Conservation (phyloP, 2,329 filamentous ascomycete genomes). For the Fusarium oligoseptatum region DNA sequence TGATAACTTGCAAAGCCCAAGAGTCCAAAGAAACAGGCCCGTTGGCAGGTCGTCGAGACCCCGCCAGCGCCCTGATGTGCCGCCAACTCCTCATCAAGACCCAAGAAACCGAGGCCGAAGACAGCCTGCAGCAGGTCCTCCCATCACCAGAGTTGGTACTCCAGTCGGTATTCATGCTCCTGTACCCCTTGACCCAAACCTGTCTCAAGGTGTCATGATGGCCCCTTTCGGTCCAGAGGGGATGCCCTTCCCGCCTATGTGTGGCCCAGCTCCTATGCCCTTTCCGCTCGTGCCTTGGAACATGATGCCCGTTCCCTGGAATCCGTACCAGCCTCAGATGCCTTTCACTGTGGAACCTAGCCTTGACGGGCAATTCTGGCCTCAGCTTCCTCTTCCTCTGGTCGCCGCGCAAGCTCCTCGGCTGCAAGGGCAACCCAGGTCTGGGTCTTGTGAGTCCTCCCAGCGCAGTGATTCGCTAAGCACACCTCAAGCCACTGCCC, state of each 20-base stretch:
- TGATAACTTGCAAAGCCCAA: background rate
- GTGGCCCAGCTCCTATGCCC: slow-evolving; percentile 12
- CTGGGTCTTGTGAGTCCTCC: slow-evolving; percentile 5
- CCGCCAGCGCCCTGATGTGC: slow-evolving; percentile 3
- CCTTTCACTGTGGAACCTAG: background rate
- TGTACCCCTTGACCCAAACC: background rate
- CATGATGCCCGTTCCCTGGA: slow-evolving; percentile 9
- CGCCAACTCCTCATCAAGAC: slow-evolving; percentile 34
- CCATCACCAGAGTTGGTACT: background rate
- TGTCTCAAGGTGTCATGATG: background rate
- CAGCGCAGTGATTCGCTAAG: background rate
- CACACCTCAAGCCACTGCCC: background rate
- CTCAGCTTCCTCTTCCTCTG: slow-evolving; percentile 1
- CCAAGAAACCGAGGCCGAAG: slow-evolving; percentile 14
- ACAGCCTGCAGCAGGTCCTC: background rate
- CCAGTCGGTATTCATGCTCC: background rate
- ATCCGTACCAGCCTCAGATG: background rate
- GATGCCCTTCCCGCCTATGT: slow-evolving; percentile 9
- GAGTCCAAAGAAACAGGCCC: background rate
- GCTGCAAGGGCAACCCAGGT: background rate
- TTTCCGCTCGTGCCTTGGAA: slow-evolving; percentile 20
- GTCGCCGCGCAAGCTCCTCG: background rate
- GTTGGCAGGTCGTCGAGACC: slow-evolving; percentile 13
- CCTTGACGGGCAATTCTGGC: slow-evolving; percentile 1
- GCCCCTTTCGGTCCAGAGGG: background rate